Evolutionary conservation across 495 filamentous ascomycete genomes (phyloP).

Genomic region (Talaromyces nanjingensis): DNA sequence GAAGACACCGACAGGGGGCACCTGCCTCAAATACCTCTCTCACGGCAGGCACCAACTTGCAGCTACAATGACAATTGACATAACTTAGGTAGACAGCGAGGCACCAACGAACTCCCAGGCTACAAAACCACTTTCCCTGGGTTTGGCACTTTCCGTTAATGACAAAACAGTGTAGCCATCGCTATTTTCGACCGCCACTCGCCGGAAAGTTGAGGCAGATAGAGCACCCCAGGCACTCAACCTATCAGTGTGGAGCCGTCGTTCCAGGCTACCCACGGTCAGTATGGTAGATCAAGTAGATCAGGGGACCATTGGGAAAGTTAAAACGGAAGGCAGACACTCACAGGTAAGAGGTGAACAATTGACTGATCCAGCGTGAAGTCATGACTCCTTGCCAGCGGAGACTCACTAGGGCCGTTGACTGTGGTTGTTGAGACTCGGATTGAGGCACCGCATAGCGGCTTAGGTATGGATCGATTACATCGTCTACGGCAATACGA

Average conservation of each 20-base stretch:
- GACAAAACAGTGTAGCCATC: slow-evolving; percentile 40
- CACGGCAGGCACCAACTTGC: not conserved
- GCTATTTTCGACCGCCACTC: slow-evolving; percentile 30
- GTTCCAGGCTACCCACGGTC: not conserved
- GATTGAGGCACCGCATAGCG: slow-evolving; percentile 64
- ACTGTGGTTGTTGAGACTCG: slow-evolving; percentile 13
- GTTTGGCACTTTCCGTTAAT: slow-evolving; percentile 15
- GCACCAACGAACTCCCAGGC: slow-evolving; percentile 37
- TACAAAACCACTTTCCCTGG: slow-evolving; percentile 12
- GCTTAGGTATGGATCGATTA: slow-evolving; percentile 72
- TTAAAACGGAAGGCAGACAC: slow-evolving; percentile 8
- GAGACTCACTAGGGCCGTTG: slow-evolving; percentile 29
- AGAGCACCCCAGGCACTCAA: slow-evolving; percentile 34
- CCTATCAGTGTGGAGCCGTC: not conserved
- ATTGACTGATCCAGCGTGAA: slow-evolving; percentile 30
- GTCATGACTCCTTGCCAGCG: slow-evolving; percentile 44
- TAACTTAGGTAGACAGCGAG: slow-evolving; percentile 12
- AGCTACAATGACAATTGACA: not conserved
- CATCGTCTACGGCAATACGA: slow-evolving; percentile 58
- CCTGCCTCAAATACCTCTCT: not conserved
- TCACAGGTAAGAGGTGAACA: slow-evolving; percentile 37
- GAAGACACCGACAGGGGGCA: not conserved
- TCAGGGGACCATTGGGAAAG: not conserved
- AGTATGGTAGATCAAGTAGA: not conserved
- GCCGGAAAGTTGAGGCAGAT: slow-evolving; percentile 27